A percentile compares a stretch with the other conserved stretches of the same genome.
These are phyloP conservation scores for Tuctoria greenei DNA, from an alignment of 176 grass and related monocot species.

Conservation along the genomic window DNA sequence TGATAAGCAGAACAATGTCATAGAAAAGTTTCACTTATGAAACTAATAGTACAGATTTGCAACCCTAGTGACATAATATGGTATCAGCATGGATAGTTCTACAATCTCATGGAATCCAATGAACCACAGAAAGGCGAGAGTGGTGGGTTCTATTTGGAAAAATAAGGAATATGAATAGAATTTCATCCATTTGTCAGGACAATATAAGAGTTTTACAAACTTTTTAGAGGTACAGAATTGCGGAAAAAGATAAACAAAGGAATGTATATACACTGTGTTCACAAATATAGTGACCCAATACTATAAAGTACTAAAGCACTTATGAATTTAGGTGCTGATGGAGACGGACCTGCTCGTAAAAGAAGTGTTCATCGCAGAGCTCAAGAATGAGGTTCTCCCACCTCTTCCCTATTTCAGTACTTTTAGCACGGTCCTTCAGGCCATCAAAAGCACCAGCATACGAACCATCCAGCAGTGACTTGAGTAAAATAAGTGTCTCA, in stretches of 20 bases:
- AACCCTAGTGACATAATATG: neutral
- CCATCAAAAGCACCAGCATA: constrained; percentile 67
- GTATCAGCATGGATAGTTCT: neutral
- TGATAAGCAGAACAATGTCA: neutral
- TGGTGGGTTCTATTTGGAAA: neutral
- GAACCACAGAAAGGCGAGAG: neutral
- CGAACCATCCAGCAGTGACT: constrained; percentile 78
- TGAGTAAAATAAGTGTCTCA: constrained; percentile 92
- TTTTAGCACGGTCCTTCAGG: constrained; percentile 62
- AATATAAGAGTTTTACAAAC: neutral
- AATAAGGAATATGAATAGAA: neutral
- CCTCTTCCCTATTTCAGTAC: constrained; percentile 67
- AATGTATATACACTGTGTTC: neutral
- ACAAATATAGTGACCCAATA: neutral
- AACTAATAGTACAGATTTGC: neutral
- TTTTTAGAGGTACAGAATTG: neutral
- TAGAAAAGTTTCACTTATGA: neutral
- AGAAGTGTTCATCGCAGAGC: constrained; percentile 81
- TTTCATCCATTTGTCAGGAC: neutral
- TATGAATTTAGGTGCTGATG: constrained; percentile 16
- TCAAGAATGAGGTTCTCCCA: constrained; percentile 88
- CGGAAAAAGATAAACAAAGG: neutral
- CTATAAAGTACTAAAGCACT: neutral
- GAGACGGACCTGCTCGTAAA: constrained; percentile 81
- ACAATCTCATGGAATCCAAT: neutral